Base-by-base conservation (phyloP, 768 basidiomycete genomes). In the Rickenella mellea region DNA sequence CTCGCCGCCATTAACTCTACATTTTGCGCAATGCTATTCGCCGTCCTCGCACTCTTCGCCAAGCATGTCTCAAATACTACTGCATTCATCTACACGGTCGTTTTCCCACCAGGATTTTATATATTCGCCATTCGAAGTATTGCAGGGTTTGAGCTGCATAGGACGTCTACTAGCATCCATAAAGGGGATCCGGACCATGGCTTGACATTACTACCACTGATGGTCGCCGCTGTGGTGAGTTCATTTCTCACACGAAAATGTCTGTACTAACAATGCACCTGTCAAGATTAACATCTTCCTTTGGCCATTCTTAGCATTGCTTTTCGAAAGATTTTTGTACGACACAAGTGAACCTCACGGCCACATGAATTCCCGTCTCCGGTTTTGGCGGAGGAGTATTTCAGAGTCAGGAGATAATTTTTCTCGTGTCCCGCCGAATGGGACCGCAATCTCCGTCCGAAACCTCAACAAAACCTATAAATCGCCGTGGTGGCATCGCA, bases 61-160 rank as follows among this genome's bases (percentile, higher is more conserved):
- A 57, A 61, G 26, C 46, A 43, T 28, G 67, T 67, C 1, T 51
- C 58, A 1, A 70, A 67, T 1, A 70, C 57, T 3, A 64, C 62
- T 1, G 74, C 79, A 15, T 72, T 78, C 48, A 59, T 86, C 20
- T 81, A 83, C 52, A 73, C 80, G 2, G 54, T 87, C 36, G 50
- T 87, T 19, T 86, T 87, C 52, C 86, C 86, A 0, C 83, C 86
- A 1, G 72, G 74, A 9, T 87, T 78, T 58, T 88, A 83, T 49
- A 69, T 84, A 15, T 87, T 86, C 51, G 76, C 75, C 6, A 73
- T 78, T 8, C 72, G 80, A 32, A 74, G 75, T 1, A 71, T 88
- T 1, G 70, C 73, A 41, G 81, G 80, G 10, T 87, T 71, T 51
- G 84, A 89, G 59, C 72, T 70, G 40, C 64, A 77, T 41, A 63